Percentiles rank a stretch among this genome's conserved stretches.
These are phyloP conservation scores for Yamadazyma laniorum DNA, from an alignment of 805 yeast genomes.

Conservation along the genomic window DNA sequence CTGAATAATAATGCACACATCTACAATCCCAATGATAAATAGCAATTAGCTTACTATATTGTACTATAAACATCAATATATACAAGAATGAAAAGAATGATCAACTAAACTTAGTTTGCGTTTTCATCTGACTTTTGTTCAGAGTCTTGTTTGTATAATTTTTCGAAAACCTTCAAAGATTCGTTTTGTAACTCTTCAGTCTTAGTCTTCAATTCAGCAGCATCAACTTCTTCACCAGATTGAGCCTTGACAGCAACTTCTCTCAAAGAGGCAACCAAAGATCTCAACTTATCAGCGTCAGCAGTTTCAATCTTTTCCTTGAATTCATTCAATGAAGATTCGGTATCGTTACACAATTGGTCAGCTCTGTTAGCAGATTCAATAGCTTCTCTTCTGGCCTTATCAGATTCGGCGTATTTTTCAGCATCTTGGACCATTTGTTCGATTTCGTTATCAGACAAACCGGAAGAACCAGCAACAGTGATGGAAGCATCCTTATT, in stretches of 20 bases:
- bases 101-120: constrained; percentile 7
- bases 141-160: constrained; percentile 43
- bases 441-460: constrained; percentile 86
- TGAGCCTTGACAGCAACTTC: constrained; percentile 65
- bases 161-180: constrained; percentile 74
- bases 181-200: constrained; percentile 74
- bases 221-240: constrained; percentile 60
- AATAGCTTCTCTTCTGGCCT: constrained; percentile 79
- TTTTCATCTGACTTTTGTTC: constrained; percentile 28
- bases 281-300: constrained; percentile 47
- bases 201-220: constrained; percentile 64
- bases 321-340: constrained; percentile 47
- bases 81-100: constrained; percentile 13
- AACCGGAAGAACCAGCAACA: constrained; percentile 93
- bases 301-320: constrained; percentile 47
- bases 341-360: constrained; percentile 60
- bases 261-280: constrained; percentile 57
- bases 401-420: constrained; percentile 83
- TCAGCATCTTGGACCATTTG: constrained; percentile 90
- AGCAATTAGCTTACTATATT: constrained; percentile 1
- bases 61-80: constrained; percentile 17
- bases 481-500: constrained; percentile 94
- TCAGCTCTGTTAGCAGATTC: constrained; percentile 85
- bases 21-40: no score
- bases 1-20: no score